Evolutionary conservation across 2,329 filamentous ascomycete species (phyloP).

Genomic region (Ophiostoma ips): DNA sequence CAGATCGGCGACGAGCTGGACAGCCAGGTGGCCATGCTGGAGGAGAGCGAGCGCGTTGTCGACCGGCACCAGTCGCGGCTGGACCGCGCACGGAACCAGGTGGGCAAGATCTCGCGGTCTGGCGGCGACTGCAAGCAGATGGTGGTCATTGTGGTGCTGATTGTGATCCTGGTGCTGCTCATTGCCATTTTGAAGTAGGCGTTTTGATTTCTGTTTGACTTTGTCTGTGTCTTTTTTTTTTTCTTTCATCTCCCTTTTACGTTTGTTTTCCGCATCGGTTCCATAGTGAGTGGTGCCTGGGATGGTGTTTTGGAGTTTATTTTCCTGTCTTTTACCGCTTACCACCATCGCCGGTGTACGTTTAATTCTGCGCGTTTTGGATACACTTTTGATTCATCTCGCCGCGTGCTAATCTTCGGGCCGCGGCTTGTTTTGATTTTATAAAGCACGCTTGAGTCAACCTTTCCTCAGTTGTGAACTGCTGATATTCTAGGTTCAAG

Average conservation of each 20-base stretch:
- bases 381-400: not conserved
- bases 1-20: conserved; percentile 95
- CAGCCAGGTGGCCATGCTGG: conserved; percentile 73
- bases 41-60: conserved; percentile 72
- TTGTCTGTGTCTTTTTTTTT: not conserved
- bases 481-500: no score
- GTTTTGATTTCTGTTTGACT: not conserved
- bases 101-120: conserved; percentile 58
- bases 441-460: no score
- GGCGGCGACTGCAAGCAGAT: conserved; percentile 76
- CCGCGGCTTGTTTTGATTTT: no score
- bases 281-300: not conserved
- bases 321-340: not conserved
- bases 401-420: no score
- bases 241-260: not conserved
- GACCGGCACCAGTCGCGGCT: conserved; percentile 69
- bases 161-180: conserved; percentile 67
- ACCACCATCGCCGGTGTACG: no score
- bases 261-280: not conserved
- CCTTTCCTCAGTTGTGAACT: no score
- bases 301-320: not conserved
- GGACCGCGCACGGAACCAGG: conserved; percentile 55
- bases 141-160: conserved; percentile 66
- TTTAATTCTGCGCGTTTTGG: not conserved
- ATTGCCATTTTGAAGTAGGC: conserved; percentile 65